Evolutionary conservation across 148 eudicot genomes (phyloP).

Genomic region (Rhododendron simsii): DNA sequence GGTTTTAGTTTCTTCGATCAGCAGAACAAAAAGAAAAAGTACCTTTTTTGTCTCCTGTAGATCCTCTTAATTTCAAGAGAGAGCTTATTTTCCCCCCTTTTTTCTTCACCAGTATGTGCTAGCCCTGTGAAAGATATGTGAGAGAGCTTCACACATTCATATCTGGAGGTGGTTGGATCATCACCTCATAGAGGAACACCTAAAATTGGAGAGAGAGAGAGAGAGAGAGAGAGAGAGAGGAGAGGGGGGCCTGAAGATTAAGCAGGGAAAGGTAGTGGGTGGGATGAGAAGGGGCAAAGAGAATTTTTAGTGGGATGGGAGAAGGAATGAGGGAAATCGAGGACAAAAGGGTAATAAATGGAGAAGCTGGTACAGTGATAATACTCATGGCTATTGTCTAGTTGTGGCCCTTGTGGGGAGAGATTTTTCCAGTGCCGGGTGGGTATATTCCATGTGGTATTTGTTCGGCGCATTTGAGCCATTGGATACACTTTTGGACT

Average conservation of each 20-base stretch:
- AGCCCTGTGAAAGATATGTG: background rate
- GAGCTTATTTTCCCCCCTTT: background rate
- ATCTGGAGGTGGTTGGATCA: background rate
- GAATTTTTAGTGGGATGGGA: constrained; percentile 35
- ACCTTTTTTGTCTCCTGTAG: constrained; percentile 1
- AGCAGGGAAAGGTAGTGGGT: constrained; percentile 22
- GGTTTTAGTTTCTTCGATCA: constrained; percentile 6
- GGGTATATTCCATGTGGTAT: too few relatives aligned
- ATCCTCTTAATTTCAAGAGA: background rate
- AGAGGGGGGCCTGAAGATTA: constrained; percentile 8
- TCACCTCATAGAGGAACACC: constrained; percentile 28
- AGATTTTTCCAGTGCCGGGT: too few relatives aligned
- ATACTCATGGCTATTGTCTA: background rate
- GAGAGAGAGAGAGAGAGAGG: constrained; percentile 6
- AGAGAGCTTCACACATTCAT: constrained; percentile 8
- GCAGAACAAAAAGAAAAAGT: constrained; percentile 12
- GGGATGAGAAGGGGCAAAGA: constrained; percentile 33
- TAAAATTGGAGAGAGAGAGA: constrained; percentile 23
- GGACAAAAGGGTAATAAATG: constrained; percentile 35
- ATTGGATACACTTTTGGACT: too few relatives aligned
- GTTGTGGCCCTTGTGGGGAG: background rate
- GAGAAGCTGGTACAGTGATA: constrained; percentile 28
- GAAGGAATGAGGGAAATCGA: constrained; percentile 25
- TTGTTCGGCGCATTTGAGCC: too few relatives aligned
- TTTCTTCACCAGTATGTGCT: background rate